Evolutionary conservation across 2,329 filamentous ascomycete genomes (phyloP).

Genomic region (Plectosphaerella plurivora): DNA sequence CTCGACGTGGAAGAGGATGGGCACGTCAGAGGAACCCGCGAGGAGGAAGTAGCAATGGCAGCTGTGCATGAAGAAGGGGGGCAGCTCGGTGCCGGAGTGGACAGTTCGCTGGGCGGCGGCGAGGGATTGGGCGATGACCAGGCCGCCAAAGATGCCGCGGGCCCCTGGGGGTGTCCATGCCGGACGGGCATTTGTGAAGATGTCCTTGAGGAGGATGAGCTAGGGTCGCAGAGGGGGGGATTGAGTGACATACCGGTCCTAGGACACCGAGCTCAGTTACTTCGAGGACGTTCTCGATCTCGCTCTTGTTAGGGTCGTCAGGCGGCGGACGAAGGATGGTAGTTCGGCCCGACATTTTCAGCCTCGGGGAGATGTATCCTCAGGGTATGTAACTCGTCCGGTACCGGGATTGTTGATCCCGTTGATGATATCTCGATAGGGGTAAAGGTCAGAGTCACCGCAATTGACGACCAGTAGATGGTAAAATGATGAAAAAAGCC

Average conservation of each 20-base stretch:
- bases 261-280: conserved; percentile 74
- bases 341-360: conserved; percentile 23
- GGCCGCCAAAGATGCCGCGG: conserved; percentile 88
- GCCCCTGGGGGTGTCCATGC: conserved; percentile 91
- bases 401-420: too few species aligned
- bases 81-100: conserved; percentile 38
- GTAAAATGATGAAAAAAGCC: too few species aligned
- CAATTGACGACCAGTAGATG: too few species aligned
- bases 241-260: conserved; percentile 55
- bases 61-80: conserved; percentile 75
- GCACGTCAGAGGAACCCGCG: conserved; percentile 77
- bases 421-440: too few species aligned
- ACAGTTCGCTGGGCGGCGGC: conserved; percentile 87
- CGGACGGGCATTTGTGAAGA: conserved; percentile 91
- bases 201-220: conserved; percentile 49
- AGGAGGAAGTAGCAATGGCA: conserved; percentile 99
- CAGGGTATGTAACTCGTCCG: too few species aligned
- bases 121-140: conserved; percentile 88
- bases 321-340: conserved; percentile 75
- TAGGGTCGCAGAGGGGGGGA: neutral
- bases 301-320: conserved; percentile 65
- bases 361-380: too few species aligned
- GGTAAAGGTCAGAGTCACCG: too few species aligned
- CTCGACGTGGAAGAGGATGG: conserved; percentile 93
- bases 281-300: conserved; percentile 87